phyloP scores from a whole-genome alignment of 768 basidiomycete genomes.

The Infundibulicybe gibba region DNA sequence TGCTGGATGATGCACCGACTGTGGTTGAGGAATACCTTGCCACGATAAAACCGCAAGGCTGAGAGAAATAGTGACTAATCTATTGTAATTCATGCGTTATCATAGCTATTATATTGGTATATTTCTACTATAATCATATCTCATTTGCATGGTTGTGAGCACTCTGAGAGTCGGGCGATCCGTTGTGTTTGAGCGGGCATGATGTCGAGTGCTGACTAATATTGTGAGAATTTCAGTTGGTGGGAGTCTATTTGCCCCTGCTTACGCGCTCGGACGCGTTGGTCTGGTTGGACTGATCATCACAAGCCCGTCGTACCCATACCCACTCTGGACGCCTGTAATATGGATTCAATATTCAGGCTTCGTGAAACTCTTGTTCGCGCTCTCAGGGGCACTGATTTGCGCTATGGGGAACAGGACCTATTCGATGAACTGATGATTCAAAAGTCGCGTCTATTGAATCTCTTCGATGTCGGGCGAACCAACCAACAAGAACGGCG shows the following conservation, averaged over 20 bases:
- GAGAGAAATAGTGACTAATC: no score
- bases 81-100: not conserved
- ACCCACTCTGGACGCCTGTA: no score
- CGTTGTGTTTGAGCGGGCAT: no score
- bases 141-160: no score
- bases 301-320: no score
- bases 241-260: no score
- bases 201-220: no score
- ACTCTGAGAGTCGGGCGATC: no score
- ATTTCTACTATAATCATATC: not conserved
- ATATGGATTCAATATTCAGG: slow-evolving; percentile 58
- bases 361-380: slow-evolving; percentile 52
- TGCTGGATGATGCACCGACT: slow-evolving; percentile 47
- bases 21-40: slow-evolving; percentile 38
- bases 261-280: no score
- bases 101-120: not conserved
- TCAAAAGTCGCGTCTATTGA: slow-evolving; percentile 59
- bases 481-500: slow-evolving; percentile 61
- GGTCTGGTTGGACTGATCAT: no score
- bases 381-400: slow-evolving; percentile 39
- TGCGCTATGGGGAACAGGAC: slow-evolving; percentile 61
- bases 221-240: no score
- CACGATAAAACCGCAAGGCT: not conserved
- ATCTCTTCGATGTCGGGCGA: slow-evolving; percentile 63
- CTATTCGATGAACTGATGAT: slow-evolving; percentile 73